phyloP scores from a whole-genome alignment of 2,329 filamentous ascomycete genomes.

The Fusarium sp. region DNA sequence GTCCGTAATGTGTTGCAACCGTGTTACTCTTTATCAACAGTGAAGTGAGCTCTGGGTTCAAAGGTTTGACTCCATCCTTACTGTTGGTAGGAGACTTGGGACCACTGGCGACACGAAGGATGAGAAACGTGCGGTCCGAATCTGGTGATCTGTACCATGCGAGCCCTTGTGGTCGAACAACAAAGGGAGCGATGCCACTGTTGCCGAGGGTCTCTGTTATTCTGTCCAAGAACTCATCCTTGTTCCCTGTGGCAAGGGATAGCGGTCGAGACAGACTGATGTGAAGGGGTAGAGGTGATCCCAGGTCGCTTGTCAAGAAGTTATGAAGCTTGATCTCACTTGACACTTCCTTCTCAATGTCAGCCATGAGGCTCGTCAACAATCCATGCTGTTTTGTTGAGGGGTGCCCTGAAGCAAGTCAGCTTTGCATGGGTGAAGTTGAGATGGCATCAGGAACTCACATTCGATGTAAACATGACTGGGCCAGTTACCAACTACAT shows the following conservation, averaged over 20 bases:
- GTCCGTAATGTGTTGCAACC: constrained; percentile 74
- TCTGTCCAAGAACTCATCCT: constrained; percentile 70
- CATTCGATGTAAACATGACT: constrained; percentile 94
- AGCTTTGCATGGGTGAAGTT: not conserved
- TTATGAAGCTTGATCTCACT: constrained; percentile 63
- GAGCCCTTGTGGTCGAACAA: constrained; percentile 51
- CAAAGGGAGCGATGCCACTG: constrained; percentile 46
- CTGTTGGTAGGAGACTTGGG: not conserved
- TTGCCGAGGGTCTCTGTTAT: constrained; percentile 56
- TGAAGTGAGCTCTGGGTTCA: constrained; percentile 64
- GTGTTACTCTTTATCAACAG: constrained; percentile 76
- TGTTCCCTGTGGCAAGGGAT: constrained; percentile 75
- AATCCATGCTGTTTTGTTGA: constrained; percentile 55
- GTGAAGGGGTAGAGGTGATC: constrained; percentile 82
- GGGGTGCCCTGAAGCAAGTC: constrained; percentile 61
- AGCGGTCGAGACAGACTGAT: constrained; percentile 89
- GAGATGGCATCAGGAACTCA: constrained; percentile 57
- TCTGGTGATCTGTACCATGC: constrained; percentile 63
- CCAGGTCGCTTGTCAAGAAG: constrained; percentile 81
- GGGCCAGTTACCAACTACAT: constrained; percentile 91
- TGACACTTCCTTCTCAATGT: constrained; percentile 48
- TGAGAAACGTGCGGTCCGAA: constrained; percentile 83
- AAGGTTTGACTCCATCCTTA: constrained; percentile 41
- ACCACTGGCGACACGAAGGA: constrained; percentile 67
- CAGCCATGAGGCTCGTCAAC: constrained; percentile 56